Conservation (phyloP, 2,329 filamentous ascomycete genomes). For the Colletotrichum brevisporum region DNA sequence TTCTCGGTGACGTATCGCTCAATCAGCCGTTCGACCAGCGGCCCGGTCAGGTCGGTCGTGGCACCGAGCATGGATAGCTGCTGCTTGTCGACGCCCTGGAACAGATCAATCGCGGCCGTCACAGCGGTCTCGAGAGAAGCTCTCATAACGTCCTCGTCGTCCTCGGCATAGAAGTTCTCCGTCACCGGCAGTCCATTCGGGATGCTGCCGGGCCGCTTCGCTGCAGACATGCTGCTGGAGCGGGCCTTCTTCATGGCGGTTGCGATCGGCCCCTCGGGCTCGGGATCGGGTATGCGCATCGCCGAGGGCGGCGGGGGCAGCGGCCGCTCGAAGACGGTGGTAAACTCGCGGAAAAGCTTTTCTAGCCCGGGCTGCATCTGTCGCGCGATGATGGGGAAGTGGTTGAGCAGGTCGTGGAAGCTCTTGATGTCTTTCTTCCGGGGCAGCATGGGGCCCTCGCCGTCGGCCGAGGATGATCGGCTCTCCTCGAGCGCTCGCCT, state of each 20-base stretch:
- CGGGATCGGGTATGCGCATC: conserved; percentile 69
- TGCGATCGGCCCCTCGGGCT: conserved; percentile 69
- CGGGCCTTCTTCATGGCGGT: conserved; percentile 69
- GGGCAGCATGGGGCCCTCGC: conserved; percentile 63
- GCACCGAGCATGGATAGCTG: conserved; percentile 92
- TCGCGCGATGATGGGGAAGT: conserved; percentile 94
- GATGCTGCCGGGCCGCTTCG: conserved; percentile 47
- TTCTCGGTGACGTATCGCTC: conserved; percentile 96
- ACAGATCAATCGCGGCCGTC: conserved; percentile 93
- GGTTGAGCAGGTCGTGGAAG: conserved; percentile 89
- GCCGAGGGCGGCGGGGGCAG: conserved; percentile 81
- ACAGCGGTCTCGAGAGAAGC: conserved; percentile 92
- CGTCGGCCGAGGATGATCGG: conserved; percentile 53
- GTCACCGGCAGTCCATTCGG: conserved; percentile 63
- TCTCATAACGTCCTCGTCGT: conserved; percentile 93
- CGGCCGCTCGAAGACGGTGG: conserved; percentile 85
- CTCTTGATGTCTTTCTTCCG: conserved; percentile 92
- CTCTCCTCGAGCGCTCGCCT: conserved; percentile 55
- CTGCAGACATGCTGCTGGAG: conserved; percentile 62
- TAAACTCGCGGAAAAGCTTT: conserved; percentile 90
- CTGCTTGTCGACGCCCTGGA: conserved; percentile 95
- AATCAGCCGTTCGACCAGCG: conserved; percentile 92
- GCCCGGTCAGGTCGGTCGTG: conserved; percentile 93
- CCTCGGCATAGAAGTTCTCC: conserved; percentile 82
- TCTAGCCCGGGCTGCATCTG: conserved; percentile 97